Base-by-base conservation (phyloP, 345 rosid species). In the Citrus mangshanensis region DNA sequence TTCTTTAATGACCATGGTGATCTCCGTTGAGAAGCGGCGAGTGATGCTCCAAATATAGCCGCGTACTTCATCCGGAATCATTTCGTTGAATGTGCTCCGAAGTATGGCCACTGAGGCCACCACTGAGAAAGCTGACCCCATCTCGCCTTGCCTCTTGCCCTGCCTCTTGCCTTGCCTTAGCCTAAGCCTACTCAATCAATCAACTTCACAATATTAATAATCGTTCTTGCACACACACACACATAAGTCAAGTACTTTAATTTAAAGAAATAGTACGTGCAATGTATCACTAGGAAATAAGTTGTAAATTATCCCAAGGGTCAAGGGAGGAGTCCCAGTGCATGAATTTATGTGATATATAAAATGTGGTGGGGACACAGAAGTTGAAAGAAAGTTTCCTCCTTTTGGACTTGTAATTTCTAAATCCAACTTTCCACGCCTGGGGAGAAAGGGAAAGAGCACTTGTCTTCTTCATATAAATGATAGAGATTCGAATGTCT, bases 21-120 rank as follows among this genome's bases (percentile, higher is more conserved):
- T 71, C 8, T 88, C 84, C 0, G 87, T 69, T 6, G 84, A 79
- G 83, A 77, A 84, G 18, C 82, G 85, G 72, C 84, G 84, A 28
- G 56, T 19, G 78, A 80, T 32, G 27, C 56, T 60, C 71, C 63
- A n/a, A 3, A 86, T 7, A 56, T 60, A 86, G 18, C 46, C 71
- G 5, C 81, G 84, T 1, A 86, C 2, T 46, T 84, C 86, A 35
- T 61, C 79, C 1, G 91, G 89, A 24, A 88, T 9, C 27, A 82
- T 56, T 1, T 77, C 78, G 10, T 84, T 77, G 81, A 82, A 22
- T 3, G 85, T 79, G 80, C 65, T 72, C 12, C 89, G 85, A 25
- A 88, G 69, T 12, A 88, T 79, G 18, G 85, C 82, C 25, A 84
- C 49, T 28, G 87, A 78, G 40, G 91, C 91, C 42, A 79, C 14